Evolutionary conservation across 176 grass and related monocot genomes (phyloP).

Genomic region (Paspalum vaginatum): DNA sequence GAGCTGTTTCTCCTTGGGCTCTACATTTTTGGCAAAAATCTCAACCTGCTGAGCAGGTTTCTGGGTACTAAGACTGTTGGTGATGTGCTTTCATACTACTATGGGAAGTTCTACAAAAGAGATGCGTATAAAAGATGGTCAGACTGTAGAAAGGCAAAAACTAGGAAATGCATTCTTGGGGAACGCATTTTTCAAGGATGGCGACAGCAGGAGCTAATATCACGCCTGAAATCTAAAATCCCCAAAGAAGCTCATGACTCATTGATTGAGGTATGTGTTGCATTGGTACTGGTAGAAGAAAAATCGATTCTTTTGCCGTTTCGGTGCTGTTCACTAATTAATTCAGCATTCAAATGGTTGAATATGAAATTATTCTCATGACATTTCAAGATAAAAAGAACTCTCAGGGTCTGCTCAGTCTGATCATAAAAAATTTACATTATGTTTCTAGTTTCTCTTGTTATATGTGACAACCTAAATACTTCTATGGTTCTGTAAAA

Average conservation of each 20-base stretch:
- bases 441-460: constrained; percentile 8
- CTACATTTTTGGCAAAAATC: constrained; percentile 93
- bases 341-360: constrained; percentile 23
- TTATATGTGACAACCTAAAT: constrained; percentile 16
- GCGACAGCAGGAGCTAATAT: constrained; percentile 74
- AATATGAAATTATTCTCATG: constrained; percentile 32
- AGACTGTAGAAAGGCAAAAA: constrained; percentile 61
- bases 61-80: constrained; percentile 64
- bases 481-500: constrained; percentile 11
- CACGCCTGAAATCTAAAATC: constrained; percentile 61
- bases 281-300: neutral
- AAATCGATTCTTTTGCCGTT: constrained; percentile 12
- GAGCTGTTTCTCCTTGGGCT: constrained; percentile 79
- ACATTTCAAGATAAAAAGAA: constrained; percentile 20
- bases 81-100: constrained; percentile 72
- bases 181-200: constrained; percentile 79
- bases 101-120: constrained; percentile 70
- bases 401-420: constrained; percentile 19
- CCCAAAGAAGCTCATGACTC: constrained; percentile 61
- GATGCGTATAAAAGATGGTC: constrained; percentile 53
- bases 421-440: neutral
- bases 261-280: constrained; percentile 68
- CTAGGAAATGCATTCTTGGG: constrained; percentile 79
- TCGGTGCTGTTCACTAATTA: constrained; percentile 24
- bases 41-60: constrained; percentile 58